phyloP scores from a whole-genome alignment of 129 eudicot species.

The Pulicaria dysenterica region DNA sequence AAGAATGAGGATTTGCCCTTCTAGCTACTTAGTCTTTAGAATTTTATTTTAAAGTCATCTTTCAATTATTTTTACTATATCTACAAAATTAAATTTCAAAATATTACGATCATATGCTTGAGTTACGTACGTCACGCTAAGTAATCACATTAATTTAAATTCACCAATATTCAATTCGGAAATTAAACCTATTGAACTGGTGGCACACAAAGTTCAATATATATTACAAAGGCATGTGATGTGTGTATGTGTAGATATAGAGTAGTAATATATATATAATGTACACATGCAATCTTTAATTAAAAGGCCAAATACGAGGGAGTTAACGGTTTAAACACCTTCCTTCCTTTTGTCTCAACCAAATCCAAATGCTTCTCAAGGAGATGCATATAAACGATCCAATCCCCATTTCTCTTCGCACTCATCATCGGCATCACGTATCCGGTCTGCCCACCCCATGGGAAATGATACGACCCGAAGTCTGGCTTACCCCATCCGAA shows the following conservation, averaged over 20 bases:
- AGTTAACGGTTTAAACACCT: conserved; percentile 53
- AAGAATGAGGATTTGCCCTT: no score
- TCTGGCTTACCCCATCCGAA: conserved; percentile 76
- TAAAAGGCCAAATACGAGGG: conserved; percentile 29
- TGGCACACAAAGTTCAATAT: not conserved
- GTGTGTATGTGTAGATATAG: not conserved
- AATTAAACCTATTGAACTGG: no score
- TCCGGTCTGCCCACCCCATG: conserved; percentile 77
- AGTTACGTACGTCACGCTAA: no score
- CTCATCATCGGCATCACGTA: conserved; percentile 84
- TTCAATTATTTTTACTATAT: no score
- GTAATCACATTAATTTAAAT: no score
- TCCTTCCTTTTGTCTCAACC: conserved; percentile 58
- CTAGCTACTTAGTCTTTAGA: no score
- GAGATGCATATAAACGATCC: conserved; percentile 78
- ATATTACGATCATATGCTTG: no score
- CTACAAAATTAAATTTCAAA: no score
- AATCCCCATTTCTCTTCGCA: conserved; percentile 54
- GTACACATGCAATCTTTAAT: no score
- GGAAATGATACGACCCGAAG: conserved; percentile 80
- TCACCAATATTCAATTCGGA: no score
- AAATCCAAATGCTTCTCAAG: conserved; percentile 50
- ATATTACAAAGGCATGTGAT: not conserved
- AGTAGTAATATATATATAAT: no score
- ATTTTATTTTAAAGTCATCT: no score